Percentiles rank a stretch among this genome's conserved stretches.
phyloP scores from a whole-genome alignment of 75 land plant genomes.

The Selaginella tamariscina region DNA sequence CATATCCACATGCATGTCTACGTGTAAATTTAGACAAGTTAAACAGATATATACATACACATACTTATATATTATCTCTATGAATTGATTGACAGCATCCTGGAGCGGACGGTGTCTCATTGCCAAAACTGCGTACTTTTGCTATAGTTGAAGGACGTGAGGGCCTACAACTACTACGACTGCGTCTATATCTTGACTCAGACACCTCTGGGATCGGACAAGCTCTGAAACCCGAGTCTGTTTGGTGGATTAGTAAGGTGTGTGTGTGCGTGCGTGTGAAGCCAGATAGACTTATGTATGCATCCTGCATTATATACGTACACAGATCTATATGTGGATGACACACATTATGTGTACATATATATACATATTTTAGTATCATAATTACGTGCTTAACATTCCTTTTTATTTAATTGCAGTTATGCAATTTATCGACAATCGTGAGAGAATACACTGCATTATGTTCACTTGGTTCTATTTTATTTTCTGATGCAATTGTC shows the following conservation, averaged over 20 bases:
- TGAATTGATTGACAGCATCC: not conserved
- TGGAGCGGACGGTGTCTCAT: slow-evolving; percentile 19
- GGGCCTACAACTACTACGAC: slow-evolving; percentile 29
- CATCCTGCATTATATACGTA: too few species aligned
- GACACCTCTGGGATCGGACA: slow-evolving; percentile 18
- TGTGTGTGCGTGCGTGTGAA: too few species aligned
- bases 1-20: not conserved
- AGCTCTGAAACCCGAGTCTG: slow-evolving; percentile 16
- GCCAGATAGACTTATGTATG: too few species aligned
- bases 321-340: too few species aligned
- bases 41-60: not conserved
- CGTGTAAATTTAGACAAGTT: slow-evolving; percentile 9
- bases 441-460: slow-evolving; percentile 70
- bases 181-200: slow-evolving; percentile 47
- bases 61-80: too few species aligned
- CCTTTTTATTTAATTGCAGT: slow-evolving; percentile 26
- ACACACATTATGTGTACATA: too few species aligned
- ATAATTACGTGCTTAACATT: not conserved
- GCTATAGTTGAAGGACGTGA: slow-evolving; percentile 65
- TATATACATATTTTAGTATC: too few species aligned
- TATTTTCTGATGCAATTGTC: slow-evolving; percentile 66
- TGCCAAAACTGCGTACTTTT: slow-evolving; percentile 67
- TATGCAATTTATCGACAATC: slow-evolving; percentile 90
- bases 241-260: slow-evolving; percentile 57
- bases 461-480: slow-evolving; percentile 50